These are phyloP conservation scores for Clavaria fumosa DNA, from an alignment of 768 basidiomycete species.

Conservation along the genomic window DNA sequence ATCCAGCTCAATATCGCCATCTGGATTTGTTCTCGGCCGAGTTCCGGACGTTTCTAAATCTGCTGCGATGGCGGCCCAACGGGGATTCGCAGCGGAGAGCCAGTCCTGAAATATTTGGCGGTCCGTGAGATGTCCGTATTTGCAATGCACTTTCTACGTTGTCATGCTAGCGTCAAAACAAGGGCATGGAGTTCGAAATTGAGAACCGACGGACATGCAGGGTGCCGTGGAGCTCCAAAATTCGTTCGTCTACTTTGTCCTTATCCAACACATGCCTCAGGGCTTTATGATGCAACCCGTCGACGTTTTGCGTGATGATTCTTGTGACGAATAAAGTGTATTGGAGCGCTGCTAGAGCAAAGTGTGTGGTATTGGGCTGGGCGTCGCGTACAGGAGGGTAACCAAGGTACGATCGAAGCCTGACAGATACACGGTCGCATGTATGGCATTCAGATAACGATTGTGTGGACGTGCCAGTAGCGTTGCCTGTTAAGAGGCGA, in stretches of 20 bases:
- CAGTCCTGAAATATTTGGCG: slow-evolving; percentile 59
- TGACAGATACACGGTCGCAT: slow-evolving; percentile 14
- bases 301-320: slow-evolving; percentile 83
- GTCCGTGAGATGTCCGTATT: slow-evolving; percentile 49
- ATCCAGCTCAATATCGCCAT: slow-evolving; percentile 83
- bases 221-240: slow-evolving; percentile 82
- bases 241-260: slow-evolving; percentile 23
- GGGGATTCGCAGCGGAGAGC: slow-evolving; percentile 59
- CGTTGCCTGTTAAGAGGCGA: too few relatives aligned
- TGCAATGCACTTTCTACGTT: slow-evolving; percentile 73
- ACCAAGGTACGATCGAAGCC: slow-evolving; percentile 69
- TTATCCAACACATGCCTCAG: slow-evolving; percentile 28
- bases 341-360: slow-evolving; percentile 70
- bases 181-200: slow-evolving; percentile 2
- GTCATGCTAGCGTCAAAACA: too few relatives aligned
- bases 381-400: slow-evolving; percentile 78
- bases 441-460: neutral
- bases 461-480: slow-evolving; percentile 42
- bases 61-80: slow-evolving; percentile 58
- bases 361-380: slow-evolving; percentile 80
- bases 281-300: slow-evolving; percentile 83
- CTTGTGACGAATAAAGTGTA: slow-evolving; percentile 41
- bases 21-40: slow-evolving; percentile 73
- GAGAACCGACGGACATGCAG: slow-evolving; percentile 39
- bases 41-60: slow-evolving; percentile 42